A percentile compares a stretch with the other conserved stretches of the same genome.
Conservation (phyloP, 208 protist genomes). For the Trypanosoma mega region DNA sequence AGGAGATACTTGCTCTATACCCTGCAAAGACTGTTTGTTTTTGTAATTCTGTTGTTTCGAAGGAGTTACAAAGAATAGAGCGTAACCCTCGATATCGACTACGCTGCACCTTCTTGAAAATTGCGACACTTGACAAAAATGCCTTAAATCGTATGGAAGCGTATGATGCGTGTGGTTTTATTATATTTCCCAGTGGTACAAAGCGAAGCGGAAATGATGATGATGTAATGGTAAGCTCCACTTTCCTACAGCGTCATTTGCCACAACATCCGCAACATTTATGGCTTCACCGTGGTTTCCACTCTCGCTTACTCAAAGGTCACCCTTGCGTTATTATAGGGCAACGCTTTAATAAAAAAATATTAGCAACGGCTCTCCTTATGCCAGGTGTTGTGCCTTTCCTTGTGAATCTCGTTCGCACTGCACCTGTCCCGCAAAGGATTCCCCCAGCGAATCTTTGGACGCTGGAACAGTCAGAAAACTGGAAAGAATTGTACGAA, state of each 20-base stretch:
- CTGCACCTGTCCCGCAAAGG: constrained; percentile 50
- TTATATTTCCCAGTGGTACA: constrained; percentile 69
- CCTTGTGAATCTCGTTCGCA: constrained; percentile 84
- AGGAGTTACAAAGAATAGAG: constrained; percentile 64
- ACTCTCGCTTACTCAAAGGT: constrained; percentile 65
- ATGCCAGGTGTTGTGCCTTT: constrained; percentile 83
- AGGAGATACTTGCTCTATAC: constrained; percentile 85
- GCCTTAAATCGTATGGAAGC: constrained; percentile 67
- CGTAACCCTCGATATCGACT: constrained; percentile 76
- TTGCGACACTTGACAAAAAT: constrained; percentile 59
- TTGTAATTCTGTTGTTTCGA: constrained; percentile 68
- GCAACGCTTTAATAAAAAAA: constrained; percentile 81
- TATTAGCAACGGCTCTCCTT: constrained; percentile 78
- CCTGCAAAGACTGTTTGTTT: constrained; percentile 87
- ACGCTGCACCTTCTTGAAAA: constrained; percentile 68
- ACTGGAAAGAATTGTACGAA: constrained; percentile 82
- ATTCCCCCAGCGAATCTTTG: constrained; percentile 50
- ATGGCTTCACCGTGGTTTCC: constrained; percentile 79
- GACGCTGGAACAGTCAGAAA: constrained; percentile 43
- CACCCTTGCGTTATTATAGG: constrained; percentile 61
- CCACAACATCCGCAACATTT: constrained; percentile 76
- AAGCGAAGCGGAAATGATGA: constrained; percentile 74
- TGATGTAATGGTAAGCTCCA: constrained; percentile 78
- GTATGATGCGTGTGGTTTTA: constrained; percentile 53
- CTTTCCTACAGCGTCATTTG: constrained; percentile 70